These are phyloP conservation scores for Venturia effusa DNA, from an alignment of 2,329 filamentous ascomycete genomes.

Conservation along the genomic window DNA sequence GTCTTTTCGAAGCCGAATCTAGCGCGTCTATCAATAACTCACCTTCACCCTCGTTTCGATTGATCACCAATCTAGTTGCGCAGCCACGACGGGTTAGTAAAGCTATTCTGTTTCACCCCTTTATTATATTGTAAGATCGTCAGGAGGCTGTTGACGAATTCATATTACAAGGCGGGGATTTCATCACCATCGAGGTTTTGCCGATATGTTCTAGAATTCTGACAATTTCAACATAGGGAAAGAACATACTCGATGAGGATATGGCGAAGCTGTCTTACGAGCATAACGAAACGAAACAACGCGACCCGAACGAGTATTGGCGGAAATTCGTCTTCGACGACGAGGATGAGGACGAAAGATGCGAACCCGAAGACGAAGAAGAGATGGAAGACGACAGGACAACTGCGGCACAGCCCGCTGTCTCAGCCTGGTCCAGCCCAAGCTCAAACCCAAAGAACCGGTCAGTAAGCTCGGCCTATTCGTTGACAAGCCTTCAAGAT, in stretches of 20 bases:
- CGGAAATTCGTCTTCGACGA: slow-evolving; percentile 22
- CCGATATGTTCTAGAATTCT: not conserved
- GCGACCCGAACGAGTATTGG: slow-evolving; percentile 19
- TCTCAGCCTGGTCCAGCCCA: not conserved
- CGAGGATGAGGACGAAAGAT: not conserved
- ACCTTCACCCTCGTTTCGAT: slow-evolving; percentile 7
- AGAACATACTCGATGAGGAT: not conserved
- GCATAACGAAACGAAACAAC: not conserved
- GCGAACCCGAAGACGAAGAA: slow-evolving; percentile 13
- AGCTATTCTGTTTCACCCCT: not conserved
- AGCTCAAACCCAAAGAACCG: not conserved
- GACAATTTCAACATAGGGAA: not conserved
- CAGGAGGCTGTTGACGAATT: not conserved
- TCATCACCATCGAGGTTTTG: not conserved
- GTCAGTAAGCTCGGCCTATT: not conserved
- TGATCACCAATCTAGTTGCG: not conserved
- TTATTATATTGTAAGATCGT: not conserved
- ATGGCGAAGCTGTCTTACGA: not conserved
- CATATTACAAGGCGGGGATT: too few relatives aligned
- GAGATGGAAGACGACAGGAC: not conserved
- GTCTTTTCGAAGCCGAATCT: not conserved
- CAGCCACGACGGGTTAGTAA: not conserved
- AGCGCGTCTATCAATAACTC: not conserved
- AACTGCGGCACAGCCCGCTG: not conserved
- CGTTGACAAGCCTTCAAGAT: too few relatives aligned